phyloP scores from a whole-genome alignment of 2,329 filamentous ascomycete species.

The Aspergillus fumigatus region DNA sequence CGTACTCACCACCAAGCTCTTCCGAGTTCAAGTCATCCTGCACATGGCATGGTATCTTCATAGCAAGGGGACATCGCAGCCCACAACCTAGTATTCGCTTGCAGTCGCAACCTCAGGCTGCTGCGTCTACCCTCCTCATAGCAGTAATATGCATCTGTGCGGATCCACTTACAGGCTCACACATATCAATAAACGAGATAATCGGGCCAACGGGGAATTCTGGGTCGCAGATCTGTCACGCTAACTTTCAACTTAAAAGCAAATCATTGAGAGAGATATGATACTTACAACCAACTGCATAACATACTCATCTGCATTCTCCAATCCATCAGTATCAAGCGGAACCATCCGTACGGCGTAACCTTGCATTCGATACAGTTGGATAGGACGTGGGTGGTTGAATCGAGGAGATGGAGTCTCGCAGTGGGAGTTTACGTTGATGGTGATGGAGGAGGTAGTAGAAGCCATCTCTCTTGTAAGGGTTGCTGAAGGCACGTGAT shows the following conservation, averaged over 20 bases:
- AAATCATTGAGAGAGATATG: too few relatives aligned
- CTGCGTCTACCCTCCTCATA: background rate
- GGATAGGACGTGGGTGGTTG: background rate
- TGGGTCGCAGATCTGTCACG: background rate
- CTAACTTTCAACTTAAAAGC: too few relatives aligned
- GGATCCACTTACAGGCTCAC: background rate
- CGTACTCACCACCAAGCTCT: background rate
- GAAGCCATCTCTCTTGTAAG: background rate
- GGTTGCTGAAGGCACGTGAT: background rate
- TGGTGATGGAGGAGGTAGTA: background rate
- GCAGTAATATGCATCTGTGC: background rate
- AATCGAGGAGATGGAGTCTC: background rate
- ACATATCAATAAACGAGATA: background rate
- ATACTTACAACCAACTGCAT: background rate
- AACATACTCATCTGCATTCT: background rate
- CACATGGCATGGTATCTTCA: background rate
- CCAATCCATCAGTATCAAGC: background rate
- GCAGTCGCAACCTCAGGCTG: background rate
- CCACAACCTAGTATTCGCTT: background rate
- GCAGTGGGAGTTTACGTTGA: background rate
- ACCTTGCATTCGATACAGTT: background rate
- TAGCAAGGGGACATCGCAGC: background rate
- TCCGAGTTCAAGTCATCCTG: background rate
- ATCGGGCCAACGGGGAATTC: background rate
- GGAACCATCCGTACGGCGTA: background rate